A percentile compares a stretch with the other conserved stretches of the same genome.
Conservation (phyloP, 305 asterid species). For the Solanum chacoense region DNA sequence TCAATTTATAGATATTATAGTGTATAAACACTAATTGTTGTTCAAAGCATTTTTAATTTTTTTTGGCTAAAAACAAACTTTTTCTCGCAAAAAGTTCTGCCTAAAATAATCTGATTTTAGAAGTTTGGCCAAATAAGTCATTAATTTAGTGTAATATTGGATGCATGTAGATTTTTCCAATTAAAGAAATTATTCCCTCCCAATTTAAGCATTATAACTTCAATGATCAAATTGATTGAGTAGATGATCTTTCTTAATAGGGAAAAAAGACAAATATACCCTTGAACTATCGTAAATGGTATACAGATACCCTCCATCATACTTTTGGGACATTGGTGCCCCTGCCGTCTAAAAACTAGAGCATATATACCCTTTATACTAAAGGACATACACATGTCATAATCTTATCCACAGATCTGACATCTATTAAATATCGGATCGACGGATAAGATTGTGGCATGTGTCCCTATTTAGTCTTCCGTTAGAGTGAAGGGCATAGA, state of each 20-base stretch:
- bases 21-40: background rate
- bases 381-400: too few relatives aligned
- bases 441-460: too few relatives aligned
- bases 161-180: background rate
- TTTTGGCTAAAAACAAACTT: background rate
- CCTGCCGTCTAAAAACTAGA: too few relatives aligned
- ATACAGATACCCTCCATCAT: too few relatives aligned
- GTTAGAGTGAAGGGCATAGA: too few relatives aligned
- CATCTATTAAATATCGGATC: too few relatives aligned
- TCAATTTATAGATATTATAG: background rate
- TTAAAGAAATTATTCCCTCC: background rate
- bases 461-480: too few relatives aligned
- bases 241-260: background rate
- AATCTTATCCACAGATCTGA: too few relatives aligned
- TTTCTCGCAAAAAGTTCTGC: background rate
- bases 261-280: fast-evolving
- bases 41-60: background rate
- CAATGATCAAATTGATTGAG: background rate
- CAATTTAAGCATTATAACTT: background rate
- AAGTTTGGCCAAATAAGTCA: background rate
- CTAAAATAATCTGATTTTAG: background rate
- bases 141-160: background rate
- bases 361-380: too few relatives aligned
- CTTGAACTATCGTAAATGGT: too few relatives aligned
- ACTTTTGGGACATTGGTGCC: too few relatives aligned